Conservation (phyloP, 805 yeast species). For the Spathaspora arborariae region DNA sequence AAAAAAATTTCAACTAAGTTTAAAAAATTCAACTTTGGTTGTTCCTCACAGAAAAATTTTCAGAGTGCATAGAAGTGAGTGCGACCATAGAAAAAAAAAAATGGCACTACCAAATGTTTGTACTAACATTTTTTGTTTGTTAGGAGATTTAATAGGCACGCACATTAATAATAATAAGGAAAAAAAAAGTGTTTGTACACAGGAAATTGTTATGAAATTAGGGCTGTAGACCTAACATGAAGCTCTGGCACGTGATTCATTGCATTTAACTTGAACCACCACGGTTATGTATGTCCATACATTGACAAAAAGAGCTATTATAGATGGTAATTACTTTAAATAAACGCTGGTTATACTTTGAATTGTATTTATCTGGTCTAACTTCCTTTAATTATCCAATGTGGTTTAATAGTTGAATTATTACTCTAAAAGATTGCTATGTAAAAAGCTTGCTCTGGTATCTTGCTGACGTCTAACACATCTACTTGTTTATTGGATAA, state of each 20-base stretch:
- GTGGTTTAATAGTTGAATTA: no score
- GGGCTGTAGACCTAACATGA: neutral
- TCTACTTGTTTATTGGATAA: no score
- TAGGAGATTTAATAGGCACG: neutral
- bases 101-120: neutral
- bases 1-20: conserved; percentile 8
- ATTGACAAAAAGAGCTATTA: no score
- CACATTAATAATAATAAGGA: neutral
- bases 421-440: no score
- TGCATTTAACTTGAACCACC: no score
- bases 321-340: no score
- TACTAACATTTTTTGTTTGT: neutral
- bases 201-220: neutral
- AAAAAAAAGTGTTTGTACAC: neutral
- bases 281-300: no score
- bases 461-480: no score
- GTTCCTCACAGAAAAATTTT: conserved; percentile 1
- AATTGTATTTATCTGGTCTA: no score
- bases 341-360: no score
- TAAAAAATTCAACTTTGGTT: neutral
- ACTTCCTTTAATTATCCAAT: no score
- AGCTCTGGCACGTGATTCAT: neutral
- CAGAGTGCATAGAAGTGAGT: neutral
- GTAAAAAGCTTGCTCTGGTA: no score
- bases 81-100: neutral